phyloP scores from a whole-genome alignment of 75 land plant species.

The Sequoiadendron giganteum region DNA sequence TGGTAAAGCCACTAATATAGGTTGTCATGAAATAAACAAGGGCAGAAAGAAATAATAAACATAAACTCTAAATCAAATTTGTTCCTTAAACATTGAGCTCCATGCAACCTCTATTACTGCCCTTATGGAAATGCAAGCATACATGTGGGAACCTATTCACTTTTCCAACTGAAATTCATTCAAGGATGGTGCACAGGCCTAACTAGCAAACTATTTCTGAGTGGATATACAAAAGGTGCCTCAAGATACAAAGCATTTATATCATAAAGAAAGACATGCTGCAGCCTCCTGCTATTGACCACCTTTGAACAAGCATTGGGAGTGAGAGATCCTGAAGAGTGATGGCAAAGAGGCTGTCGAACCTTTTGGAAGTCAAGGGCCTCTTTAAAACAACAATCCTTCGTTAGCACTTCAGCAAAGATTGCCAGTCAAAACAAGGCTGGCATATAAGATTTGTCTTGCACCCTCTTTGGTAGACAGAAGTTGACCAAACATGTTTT shows the following conservation, averaged over 20 bases:
- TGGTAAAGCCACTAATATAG: neutral
- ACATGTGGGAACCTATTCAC: neutral
- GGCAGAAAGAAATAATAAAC: neutral
- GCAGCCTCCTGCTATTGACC: too few relatives aligned
- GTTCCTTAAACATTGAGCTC: neutral
- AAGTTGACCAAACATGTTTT: too few relatives aligned
- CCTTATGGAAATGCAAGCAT: neutral
- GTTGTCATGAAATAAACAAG: neutral
- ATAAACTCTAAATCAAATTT: neutral
- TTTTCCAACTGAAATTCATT: neutral
- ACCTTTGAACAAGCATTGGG: too few relatives aligned
- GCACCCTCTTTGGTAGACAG: too few relatives aligned
- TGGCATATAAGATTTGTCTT: too few relatives aligned
- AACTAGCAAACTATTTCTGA: neutral
- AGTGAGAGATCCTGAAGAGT: too few relatives aligned
- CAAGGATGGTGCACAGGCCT: neutral
- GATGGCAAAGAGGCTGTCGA: too few relatives aligned
- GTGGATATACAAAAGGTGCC: neutral
- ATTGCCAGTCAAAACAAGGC: too few relatives aligned
- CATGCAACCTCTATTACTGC: neutral
- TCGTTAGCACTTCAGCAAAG: too few relatives aligned
- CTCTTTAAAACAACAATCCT: too few relatives aligned
- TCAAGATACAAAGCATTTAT: neutral
- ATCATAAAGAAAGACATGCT: too few relatives aligned
- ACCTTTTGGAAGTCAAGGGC: too few relatives aligned